Evolutionary conservation across 169 alveolate species (phyloP).

Genomic region (Eimeria acervulina): DNA sequence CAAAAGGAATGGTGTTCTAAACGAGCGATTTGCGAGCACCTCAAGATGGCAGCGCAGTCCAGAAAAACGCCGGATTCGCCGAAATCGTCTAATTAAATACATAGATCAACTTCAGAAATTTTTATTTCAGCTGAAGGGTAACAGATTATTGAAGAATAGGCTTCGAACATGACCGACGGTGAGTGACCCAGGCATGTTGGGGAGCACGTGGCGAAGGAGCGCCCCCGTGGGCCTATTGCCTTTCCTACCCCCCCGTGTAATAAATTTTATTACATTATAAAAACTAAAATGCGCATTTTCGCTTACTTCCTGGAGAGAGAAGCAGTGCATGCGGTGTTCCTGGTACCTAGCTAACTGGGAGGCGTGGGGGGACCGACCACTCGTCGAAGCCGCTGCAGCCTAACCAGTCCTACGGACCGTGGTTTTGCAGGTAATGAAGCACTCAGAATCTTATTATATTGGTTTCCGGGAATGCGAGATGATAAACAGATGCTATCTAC

Average conservation of each 20-base stretch:
- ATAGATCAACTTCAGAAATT: background rate
- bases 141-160: background rate
- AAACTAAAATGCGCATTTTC: background rate
- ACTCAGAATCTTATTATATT: background rate
- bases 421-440: background rate
- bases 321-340: background rate
- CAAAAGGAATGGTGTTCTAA: background rate
- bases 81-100: background rate
- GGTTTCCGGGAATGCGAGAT: no score
- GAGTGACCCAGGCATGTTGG: conserved; percentile 20
- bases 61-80: background rate
- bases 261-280: background rate
- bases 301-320: background rate
- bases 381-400: conserved; percentile 30
- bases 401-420: background rate
- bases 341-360: background rate
- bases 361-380: conserved; percentile 18
- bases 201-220: conserved; percentile 25
- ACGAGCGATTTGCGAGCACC: background rate
- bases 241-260: background rate
- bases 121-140: background rate
- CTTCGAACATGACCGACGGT: conserved; percentile 10
- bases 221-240: background rate
- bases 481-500: background rate
- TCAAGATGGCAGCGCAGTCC: background rate